phyloP scores from a whole-genome alignment of 441 rosid genomes.

The Euphorbia corollata region DNA sequence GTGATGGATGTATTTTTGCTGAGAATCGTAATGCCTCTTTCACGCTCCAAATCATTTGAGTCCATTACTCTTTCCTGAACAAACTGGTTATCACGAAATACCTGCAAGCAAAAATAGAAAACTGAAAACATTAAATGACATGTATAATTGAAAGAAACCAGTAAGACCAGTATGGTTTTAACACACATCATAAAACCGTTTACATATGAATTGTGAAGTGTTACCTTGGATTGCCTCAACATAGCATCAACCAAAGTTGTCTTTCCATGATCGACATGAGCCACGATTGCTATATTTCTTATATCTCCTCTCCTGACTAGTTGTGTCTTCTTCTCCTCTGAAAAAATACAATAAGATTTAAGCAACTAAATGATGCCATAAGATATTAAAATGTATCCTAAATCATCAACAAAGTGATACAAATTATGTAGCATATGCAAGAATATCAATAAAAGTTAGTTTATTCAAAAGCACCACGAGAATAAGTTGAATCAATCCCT shows the following conservation, averaged over 20 bases:
- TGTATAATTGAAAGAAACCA: not conserved
- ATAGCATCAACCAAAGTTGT: conserved; percentile 94
- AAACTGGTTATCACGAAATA: conserved; percentile 82
- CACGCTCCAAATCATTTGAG: conserved; percentile 93
- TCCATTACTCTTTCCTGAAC: conserved; percentile 94
- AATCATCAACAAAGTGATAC: not conserved
- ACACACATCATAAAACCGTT: not conserved
- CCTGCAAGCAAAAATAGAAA: conserved; percentile 36
- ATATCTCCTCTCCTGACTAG: conserved; percentile 64
- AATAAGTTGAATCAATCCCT: not conserved
- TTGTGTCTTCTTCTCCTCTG: conserved; percentile 66
- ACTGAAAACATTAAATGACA: not conserved
- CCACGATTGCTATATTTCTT: conserved; percentile 91
- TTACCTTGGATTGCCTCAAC: conserved; percentile 91
- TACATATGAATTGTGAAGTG: not conserved
- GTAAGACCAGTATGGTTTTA: not conserved
- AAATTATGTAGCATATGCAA: not conserved
- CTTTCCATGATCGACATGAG: conserved; percentile 97
- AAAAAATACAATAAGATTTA: conserved; percentile 10
- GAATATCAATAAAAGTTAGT: not conserved
- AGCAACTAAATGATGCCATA: not conserved
- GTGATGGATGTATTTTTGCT: conserved; percentile 94
- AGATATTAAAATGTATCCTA: not conserved
- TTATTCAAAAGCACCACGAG: not conserved
- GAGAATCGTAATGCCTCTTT: conserved; percentile 92